These are phyloP conservation scores for Ceratocystiopsis sp. DNA, from an alignment of 2,329 filamentous ascomycete species.

Conservation along the genomic window DNA sequence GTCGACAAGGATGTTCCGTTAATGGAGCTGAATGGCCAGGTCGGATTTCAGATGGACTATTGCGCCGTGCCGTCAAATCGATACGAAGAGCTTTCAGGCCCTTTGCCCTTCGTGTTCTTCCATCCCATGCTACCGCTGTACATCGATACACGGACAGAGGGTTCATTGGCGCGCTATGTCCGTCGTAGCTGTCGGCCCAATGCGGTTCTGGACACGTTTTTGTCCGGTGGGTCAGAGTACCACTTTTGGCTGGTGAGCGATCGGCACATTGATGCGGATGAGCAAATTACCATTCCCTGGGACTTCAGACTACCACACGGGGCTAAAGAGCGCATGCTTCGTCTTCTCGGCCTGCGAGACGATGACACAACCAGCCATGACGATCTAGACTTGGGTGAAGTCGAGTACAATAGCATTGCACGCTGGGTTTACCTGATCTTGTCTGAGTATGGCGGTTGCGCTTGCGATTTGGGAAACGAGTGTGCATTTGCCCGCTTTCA, in stretches of 20 bases:
- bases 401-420: conserved; percentile 42
- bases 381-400: conserved; percentile 38
- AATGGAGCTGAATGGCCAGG: conserved; percentile 60
- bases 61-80: conserved; percentile 47
- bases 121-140: conserved; percentile 78
- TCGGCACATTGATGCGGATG: conserved; percentile 48
- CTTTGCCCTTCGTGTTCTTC: conserved; percentile 67
- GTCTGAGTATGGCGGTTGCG: conserved; percentile 65
- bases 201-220: conserved; percentile 69
- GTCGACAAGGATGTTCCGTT: conserved; percentile 41
- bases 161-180: conserved; percentile 74
- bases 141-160: conserved; percentile 80
- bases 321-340: conserved; percentile 34
- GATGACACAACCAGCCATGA: conserved; percentile 32
- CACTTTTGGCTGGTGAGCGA: conserved; percentile 89
- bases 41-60: conserved; percentile 59
- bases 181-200: conserved; percentile 85
- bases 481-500: conserved; percentile 49
- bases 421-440: conserved; percentile 53
- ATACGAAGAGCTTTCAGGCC: conserved; percentile 48
- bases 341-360: conserved; percentile 44
- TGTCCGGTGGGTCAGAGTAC: conserved; percentile 62
- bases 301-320: conserved; percentile 47
- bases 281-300: conserved; percentile 49
- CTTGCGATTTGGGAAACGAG: conserved; percentile 47